Evolutionary conservation across 2,329 filamentous ascomycete species (phyloP).

Genomic region (Leptographium procerum): DNA sequence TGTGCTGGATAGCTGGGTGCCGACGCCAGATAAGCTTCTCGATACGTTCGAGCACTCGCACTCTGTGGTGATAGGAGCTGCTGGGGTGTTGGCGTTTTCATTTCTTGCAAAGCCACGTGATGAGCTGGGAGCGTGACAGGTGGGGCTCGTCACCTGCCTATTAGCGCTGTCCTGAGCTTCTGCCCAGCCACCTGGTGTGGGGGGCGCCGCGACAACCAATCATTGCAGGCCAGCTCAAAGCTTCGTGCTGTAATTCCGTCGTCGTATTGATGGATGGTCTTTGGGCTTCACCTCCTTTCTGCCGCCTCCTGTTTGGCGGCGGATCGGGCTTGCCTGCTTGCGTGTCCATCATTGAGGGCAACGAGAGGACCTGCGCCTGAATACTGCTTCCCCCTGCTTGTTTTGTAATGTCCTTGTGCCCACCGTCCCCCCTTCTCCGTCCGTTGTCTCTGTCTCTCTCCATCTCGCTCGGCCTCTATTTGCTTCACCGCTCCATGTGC

Average conservation of each 20-base stretch:
- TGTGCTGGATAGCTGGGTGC: too few relatives aligned
- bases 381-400: neutral
- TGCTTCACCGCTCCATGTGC: neutral
- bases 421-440: neutral
- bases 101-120: neutral
- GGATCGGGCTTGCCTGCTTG: neutral
- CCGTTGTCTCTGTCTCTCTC: neutral
- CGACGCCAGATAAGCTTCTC: neutral
- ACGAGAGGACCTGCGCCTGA: neutral
- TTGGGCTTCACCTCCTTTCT: constrained; percentile 5
- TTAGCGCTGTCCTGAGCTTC: neutral
- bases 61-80: neutral
- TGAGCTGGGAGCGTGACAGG: neutral
- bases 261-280: neutral
- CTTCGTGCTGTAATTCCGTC: too few relatives aligned
- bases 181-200: neutral
- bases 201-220: neutral
- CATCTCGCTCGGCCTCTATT: too few relatives aligned
- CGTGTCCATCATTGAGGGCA: neutral
- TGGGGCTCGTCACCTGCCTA: neutral
- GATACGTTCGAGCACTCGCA: too few relatives aligned
- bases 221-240: neutral
- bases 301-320: neutral
- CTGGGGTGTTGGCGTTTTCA: too few relatives aligned
- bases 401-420: neutral